A percentile compares a stretch with the other conserved stretches of the same genome.
Evolutionary conservation across 306 rosid genomes (phyloP).

Genomic region (Phaseolus lunatus): DNA sequence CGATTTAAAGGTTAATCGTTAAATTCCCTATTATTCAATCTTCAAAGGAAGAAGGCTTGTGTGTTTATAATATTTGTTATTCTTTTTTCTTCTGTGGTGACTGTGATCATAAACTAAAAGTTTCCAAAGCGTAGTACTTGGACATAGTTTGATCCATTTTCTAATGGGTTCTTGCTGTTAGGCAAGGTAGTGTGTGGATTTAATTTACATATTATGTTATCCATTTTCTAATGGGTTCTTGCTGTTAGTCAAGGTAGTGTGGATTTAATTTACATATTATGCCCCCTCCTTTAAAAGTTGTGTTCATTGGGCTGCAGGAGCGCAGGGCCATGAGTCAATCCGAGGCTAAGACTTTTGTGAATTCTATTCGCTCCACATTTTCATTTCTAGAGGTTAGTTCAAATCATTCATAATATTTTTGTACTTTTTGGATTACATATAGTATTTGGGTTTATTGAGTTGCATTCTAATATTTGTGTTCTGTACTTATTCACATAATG

Average conservation of each 20-base stretch:
- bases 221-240: slow-evolving; percentile 24
- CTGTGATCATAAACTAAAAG: not conserved
- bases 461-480: not conserved
- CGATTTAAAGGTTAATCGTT: slow-evolving; percentile 51
- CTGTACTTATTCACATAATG: slow-evolving; percentile 28
- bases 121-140: not conserved
- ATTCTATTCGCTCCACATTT: slow-evolving; percentile 75
- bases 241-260: slow-evolving; percentile 19
- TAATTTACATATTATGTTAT: slow-evolving; percentile 24
- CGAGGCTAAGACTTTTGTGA: slow-evolving; percentile 68
- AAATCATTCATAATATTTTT: slow-evolving; percentile 27
- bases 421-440: slow-evolving; percentile 7
- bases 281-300: not conserved
- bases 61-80: not conserved
- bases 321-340: slow-evolving; percentile 67
- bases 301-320: slow-evolving; percentile 68
- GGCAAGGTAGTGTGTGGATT: slow-evolving; percentile 15
- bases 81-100: slow-evolving; percentile 18
- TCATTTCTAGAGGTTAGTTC: slow-evolving; percentile 72
- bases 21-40: not conserved
- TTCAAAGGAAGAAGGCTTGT: not conserved
- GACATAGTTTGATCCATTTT: slow-evolving; percentile 17
- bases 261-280: slow-evolving; percentile 22
- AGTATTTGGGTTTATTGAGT: not conserved
- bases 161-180: slow-evolving; percentile 31